Conservation (phyloP, 1,284 basidiomycete genomes). For the Ustilago lituana region DNA sequence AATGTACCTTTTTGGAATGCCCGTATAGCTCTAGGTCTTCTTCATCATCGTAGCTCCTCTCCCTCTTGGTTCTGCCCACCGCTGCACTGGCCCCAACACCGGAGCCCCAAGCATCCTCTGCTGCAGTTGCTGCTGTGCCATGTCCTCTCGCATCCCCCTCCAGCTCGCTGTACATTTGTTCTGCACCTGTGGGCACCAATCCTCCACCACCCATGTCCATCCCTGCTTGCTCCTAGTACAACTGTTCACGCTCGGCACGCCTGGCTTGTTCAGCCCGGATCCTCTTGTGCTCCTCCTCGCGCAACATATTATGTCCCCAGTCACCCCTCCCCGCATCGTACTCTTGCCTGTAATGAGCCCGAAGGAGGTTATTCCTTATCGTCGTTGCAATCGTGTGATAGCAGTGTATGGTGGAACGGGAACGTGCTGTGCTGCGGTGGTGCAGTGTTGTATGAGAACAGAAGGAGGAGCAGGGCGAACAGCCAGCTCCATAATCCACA, state of each 20-base stretch:
- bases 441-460: too few species aligned
- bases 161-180: constrained; percentile 44
- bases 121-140: not conserved
- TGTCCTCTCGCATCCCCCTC: constrained; percentile 37
- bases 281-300: constrained; percentile 78
- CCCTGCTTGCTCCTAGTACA: constrained; percentile 76
- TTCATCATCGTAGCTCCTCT: constrained; percentile 68
- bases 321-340: constrained; percentile 86
- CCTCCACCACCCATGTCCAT: constrained; percentile 42
- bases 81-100: too few species aligned
- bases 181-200: constrained; percentile 42
- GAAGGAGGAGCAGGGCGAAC: too few species aligned
- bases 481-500: too few species aligned
- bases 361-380: too few species aligned
- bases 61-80: constrained; percentile 75
- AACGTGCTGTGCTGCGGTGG: too few species aligned
- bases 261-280: constrained; percentile 76
- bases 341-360: constrained; percentile 90
- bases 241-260: constrained; percentile 80
- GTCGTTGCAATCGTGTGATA: too few species aligned
- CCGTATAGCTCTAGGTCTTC: constrained; percentile 42
- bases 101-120: not conserved
- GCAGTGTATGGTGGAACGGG: too few species aligned
- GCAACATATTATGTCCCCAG: constrained; percentile 76
- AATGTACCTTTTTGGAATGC: constrained; percentile 29